These are phyloP conservation scores for Vanrija humicola DNA, from an alignment of 1,284 basidiomycete species.

Conservation along the genomic window DNA sequence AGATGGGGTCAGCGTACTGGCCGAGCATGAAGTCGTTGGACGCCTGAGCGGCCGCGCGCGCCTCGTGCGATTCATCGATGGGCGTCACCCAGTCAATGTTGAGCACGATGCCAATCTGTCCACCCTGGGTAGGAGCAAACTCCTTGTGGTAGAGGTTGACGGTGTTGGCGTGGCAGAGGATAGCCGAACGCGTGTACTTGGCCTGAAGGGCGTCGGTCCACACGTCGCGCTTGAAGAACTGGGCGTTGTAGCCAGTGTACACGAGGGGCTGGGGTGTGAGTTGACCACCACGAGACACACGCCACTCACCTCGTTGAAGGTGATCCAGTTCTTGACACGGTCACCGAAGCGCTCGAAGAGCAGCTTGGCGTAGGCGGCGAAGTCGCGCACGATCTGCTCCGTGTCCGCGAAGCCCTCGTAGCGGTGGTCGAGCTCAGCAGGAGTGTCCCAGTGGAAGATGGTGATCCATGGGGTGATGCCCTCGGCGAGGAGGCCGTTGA, in stretches of 20 bases:
- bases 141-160: slow-evolving; percentile 26
- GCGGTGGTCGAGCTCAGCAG: slow-evolving; percentile 62
- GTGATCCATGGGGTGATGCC: slow-evolving; percentile 46
- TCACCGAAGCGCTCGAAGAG: slow-evolving; percentile 69
- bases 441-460: slow-evolving; percentile 60
- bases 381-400: slow-evolving; percentile 55
- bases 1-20: slow-evolving; percentile 31
- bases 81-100: slow-evolving; percentile 31
- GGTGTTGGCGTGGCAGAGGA: slow-evolving; percentile 25
- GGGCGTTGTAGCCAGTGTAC: slow-evolving; percentile 13
- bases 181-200: slow-evolving; percentile 12
- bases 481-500: slow-evolving; percentile 60
- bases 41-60: slow-evolving; percentile 14
- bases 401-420: slow-evolving; percentile 60
- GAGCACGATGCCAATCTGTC: slow-evolving; percentile 29
- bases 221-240: slow-evolving; percentile 1
- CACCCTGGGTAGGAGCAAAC: slow-evolving; percentile 21
- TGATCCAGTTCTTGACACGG: slow-evolving; percentile 65
- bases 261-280: slow-evolving; percentile 15
- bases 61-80: slow-evolving; percentile 20
- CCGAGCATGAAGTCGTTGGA: slow-evolving; percentile 13
- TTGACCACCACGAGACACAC: neutral
- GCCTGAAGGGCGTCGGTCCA: slow-evolving; percentile 8
- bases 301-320: slow-evolving; percentile 39
- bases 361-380: slow-evolving; percentile 60